Conservation (phyloP, 169 alveolate species). For the Cryptosporidium bovis region DNA sequence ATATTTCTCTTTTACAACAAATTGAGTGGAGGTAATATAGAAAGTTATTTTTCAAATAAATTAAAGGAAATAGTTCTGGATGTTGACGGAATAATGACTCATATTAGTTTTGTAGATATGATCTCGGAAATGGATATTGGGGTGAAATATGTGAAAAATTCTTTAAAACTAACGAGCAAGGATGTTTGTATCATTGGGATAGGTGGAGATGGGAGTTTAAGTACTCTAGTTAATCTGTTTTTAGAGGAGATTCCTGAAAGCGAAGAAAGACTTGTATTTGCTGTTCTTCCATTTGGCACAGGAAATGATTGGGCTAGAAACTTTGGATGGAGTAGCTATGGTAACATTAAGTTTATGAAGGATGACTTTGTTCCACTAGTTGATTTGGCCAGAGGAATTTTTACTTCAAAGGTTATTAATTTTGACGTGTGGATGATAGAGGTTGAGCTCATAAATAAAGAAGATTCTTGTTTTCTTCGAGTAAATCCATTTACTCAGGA, state of each 20-base stretch:
- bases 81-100: constrained; percentile 49
- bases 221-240: constrained; percentile 32
- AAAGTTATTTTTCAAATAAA: constrained; percentile 22
- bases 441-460: constrained; percentile 27
- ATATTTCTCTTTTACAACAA: constrained; percentile 55
- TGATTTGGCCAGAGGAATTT: constrained; percentile 54
- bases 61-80: constrained; percentile 50
- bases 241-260: constrained; percentile 10
- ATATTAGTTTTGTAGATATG: constrained; percentile 57
- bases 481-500: constrained; percentile 56
- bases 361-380: constrained; percentile 57
- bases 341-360: constrained; percentile 59
- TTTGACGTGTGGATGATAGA: constrained; percentile 41
- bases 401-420: constrained; percentile 39
- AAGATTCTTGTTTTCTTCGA: constrained; percentile 27
- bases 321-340: constrained; percentile 68
- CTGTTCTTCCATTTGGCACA: constrained; percentile 59
- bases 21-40: constrained; percentile 67
- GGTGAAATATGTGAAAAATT: constrained; percentile 18
- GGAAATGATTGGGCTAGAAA: constrained; percentile 71
- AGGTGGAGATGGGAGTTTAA: constrained; percentile 64
- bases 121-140: constrained; percentile 32
- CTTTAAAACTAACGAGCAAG: constrained; percentile 39
- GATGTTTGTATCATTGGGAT: constrained; percentile 42
- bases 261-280: constrained; percentile 24